Evolutionary conservation across 805 yeast genomes (phyloP).

Genomic region (Candida nitratophila): DNA sequence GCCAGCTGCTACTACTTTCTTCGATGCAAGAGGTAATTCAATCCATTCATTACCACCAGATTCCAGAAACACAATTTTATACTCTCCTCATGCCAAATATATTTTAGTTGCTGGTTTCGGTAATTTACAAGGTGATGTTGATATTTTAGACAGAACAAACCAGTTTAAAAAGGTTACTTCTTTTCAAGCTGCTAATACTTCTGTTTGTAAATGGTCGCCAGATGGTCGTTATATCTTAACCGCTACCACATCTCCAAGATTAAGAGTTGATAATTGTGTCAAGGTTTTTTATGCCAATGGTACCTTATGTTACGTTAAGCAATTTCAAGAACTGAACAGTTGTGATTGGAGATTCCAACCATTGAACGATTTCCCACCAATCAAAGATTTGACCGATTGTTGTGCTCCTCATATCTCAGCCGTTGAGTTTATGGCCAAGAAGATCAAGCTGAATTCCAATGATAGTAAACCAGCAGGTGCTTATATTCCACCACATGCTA

Average conservation of each 20-base stretch:
- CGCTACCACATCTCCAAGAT: slow-evolving; percentile 94
- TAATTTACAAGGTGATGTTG: slow-evolving; percentile 93
- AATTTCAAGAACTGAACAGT: slow-evolving; percentile 71
- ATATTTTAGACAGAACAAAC: slow-evolving; percentile 85
- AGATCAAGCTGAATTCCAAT: slow-evolving; percentile 24
- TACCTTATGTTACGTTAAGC: slow-evolving; percentile 66
- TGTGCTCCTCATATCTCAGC: slow-evolving; percentile 72
- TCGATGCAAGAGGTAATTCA: slow-evolving; percentile 87
- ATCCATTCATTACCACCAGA: slow-evolving; percentile 79
- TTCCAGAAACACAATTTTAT: slow-evolving; percentile 82
- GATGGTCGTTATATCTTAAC: slow-evolving; percentile 90
- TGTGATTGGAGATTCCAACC: slow-evolving; percentile 81
- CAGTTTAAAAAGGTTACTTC: slow-evolving; percentile 73
- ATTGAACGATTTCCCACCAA: slow-evolving; percentile 45
- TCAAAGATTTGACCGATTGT: slow-evolving; percentile 40
- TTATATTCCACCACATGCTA: slow-evolving; percentile 94
- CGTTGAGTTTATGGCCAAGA: slow-evolving; percentile 42
- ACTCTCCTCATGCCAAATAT: slow-evolving; percentile 90
- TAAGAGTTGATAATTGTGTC: slow-evolving; percentile 93
- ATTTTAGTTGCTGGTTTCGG: slow-evolving; percentile 97
- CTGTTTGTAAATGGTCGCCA: slow-evolving; percentile 98
- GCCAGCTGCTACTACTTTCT: slow-evolving; percentile 95
- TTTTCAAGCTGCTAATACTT: slow-evolving; percentile 88
- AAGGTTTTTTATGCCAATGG: slow-evolving; percentile 93
- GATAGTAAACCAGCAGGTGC: slow-evolving; percentile 69